Base-by-base conservation (phyloP, 2,329 filamentous ascomycete species). In the Sporothrix mexicana region DNA sequence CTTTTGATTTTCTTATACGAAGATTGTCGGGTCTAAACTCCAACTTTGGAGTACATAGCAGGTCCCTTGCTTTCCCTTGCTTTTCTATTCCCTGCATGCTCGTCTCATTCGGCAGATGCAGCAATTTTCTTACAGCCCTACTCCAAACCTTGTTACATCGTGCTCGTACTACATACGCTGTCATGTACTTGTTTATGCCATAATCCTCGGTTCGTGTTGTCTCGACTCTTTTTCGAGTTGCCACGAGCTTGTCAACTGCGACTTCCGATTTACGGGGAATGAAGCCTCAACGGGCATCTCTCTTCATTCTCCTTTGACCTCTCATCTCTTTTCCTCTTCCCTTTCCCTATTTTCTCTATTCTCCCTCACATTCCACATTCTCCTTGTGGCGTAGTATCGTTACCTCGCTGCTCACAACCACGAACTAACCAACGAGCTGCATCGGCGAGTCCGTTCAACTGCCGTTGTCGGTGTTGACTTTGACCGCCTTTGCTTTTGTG, bases 1-100 rank as follows among this genome's bases (percentile, higher is more conserved):
- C 69, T 64, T 66, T 45, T 64, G 15, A 51, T 41, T 70, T 62
- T 70, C 57, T 15, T 70, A 71, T 59, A 68, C 62, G 70, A 68
- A 68, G 47, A 45, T 15, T 51, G 23, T n/a, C 51, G 51, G 20
- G 51, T 55, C 20, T 70, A 17, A 25, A 59, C 57, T 43, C 57
- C 20, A n/a, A 43, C 36, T 43, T 62, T n/a, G 15, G 49, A 47
- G 9, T 51, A 5, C 30, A 36, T 51, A n/a, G 17, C 3, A 20
- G 51, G n/a, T 17, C 20, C 23, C 23, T 55, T 55, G 51, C 59
- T 61, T 36, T 36, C 57, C 25, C 8, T 36, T 41, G 57, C 12
- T 10, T 36, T 36, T 36, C 30, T 36, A 36, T 36, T 36, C 30
- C 30, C 7, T 36, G 30, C 30, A 36, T 30, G 53, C 41, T 23